A percentile compares a stretch with the other conserved stretches of the same genome.
These are phyloP conservation scores for Trichoderma semiorbis DNA, from an alignment of 2,329 filamentous ascomycete species.

Conservation along the genomic window DNA sequence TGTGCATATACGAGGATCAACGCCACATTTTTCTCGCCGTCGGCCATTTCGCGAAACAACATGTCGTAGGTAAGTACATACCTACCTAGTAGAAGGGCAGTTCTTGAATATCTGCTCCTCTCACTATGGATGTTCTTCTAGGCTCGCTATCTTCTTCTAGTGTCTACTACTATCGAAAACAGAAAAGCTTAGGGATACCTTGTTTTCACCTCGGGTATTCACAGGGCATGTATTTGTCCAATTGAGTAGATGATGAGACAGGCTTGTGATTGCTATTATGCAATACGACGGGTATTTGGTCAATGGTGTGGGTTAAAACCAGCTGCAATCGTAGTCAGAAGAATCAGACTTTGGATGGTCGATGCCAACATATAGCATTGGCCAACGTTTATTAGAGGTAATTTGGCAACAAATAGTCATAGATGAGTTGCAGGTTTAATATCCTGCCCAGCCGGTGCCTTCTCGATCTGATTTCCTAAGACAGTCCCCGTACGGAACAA, in stretches of 20 bases:
- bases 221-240: background rate
- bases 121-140: too few relatives aligned
- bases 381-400: background rate
- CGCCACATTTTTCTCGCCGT: background rate
- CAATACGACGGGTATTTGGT: background rate
- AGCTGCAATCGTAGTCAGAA: background rate
- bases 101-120: too few relatives aligned
- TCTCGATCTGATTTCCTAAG: background rate
- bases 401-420: background rate
- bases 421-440: background rate
- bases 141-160: too few relatives aligned
- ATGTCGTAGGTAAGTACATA: too few relatives aligned
- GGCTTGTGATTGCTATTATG: background rate
- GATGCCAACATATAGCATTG: background rate
- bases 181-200: background rate
- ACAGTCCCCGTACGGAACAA: background rate
- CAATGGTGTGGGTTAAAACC: background rate
- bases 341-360: too few relatives aligned
- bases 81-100: too few relatives aligned
- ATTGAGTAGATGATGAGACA: background rate
- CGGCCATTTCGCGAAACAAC: background rate
- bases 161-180: background rate
- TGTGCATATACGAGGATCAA: constrained; percentile 22
- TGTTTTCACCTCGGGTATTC: background rate
- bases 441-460: background rate